Evolutionary conservation across 495 filamentous ascomycete genomes (phyloP), one percentile per base, ranked within the genome.

Genomic region (Acidomyces sp.): DNA sequence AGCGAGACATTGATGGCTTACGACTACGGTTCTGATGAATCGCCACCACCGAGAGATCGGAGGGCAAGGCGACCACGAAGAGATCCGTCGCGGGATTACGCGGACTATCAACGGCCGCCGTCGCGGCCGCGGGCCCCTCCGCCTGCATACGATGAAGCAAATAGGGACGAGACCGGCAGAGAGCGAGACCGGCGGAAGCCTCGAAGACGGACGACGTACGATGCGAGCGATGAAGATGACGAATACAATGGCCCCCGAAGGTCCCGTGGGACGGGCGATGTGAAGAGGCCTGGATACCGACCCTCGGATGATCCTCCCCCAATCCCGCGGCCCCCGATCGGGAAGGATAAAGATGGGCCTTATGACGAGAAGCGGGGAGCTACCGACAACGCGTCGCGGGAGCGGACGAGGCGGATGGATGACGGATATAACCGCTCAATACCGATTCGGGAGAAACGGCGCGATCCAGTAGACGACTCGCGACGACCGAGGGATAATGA

Each of bases 171-270:
- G n/a, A n/a, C n/a, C n/a, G n/a, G n/a, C n/a, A n/a, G n/a, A n/a
- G n/a, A n/a, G n/a, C n/a, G n/a, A n/a, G n/a, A n/a, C n/a, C n/a
- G n/a, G n/a, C n/a, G n/a, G n/a, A n/a, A n/a, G n/a, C n/a, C n/a
- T n/a, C n/a, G n/a, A n/a, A n/a, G n/a, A n/a, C n/a, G n/a, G 15
- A 20, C 20, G 34, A 24, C 33, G 42, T 48, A 41, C 23, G 37
- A 48, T 37, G 44, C 37, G 4, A 48, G 39, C 27, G 45, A 48
- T 23, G 45, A 43, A 11, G 45, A 48, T 23, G 45, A 48, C 20
- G 27, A 42, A 30, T 11, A 12, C 4, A 9, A 6, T 9, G 13
- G 16, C 22, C 13, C 6, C 7, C 20, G 12, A 15, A 6, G 6
- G 15, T 16, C 31, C 20, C 31, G 31, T 9, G 9, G 20, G 16